Conservation (phyloP, 768 basidiomycete species). For the Omphalotus guepiniiformis region DNA sequence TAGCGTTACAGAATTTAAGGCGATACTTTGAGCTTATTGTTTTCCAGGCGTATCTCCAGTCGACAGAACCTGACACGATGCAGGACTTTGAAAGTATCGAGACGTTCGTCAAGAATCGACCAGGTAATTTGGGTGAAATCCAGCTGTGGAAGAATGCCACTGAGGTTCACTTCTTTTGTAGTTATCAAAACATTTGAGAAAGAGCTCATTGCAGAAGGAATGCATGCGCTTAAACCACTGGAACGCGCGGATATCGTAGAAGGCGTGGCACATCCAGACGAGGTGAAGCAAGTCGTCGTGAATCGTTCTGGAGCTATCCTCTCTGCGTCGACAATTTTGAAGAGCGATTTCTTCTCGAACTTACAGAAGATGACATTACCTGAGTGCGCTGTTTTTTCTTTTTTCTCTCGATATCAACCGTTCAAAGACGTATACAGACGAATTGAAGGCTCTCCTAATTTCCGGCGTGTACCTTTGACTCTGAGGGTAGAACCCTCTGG, state of each 20-base stretch:
- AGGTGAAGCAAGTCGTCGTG: conserved; percentile 81
- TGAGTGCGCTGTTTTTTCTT: conserved; percentile 57
- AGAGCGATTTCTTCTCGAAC: conserved; percentile 92
- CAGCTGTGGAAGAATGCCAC: background rate
- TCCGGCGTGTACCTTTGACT: conserved; percentile 74
- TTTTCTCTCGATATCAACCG: no score
- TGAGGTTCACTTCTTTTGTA: no score
- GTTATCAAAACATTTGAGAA: conserved; percentile 96
- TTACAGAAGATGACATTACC: conserved; percentile 95
- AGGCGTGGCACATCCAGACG: conserved; percentile 82
- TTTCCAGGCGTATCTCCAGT: conserved; percentile 87
- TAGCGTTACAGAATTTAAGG: conserved; percentile 76
- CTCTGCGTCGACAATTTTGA: conserved; percentile 89
- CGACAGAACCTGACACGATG: conserved; percentile 76
- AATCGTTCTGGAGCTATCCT: conserved; percentile 83
- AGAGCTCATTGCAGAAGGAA: conserved; percentile 75
- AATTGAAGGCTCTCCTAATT: conserved; percentile 93
- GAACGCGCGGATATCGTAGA: conserved; percentile 63
- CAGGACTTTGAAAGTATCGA: conserved; percentile 73
- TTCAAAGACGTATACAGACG: conserved; percentile 56
- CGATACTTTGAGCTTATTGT: conserved; percentile 84
- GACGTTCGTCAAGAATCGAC: conserved; percentile 75
- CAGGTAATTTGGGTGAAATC: conserved; percentile 46
- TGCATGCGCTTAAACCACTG: conserved; percentile 78
- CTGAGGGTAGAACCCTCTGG: conserved; percentile 34